Conservation (phyloP, 345 rosid species). For the Eucalyptus tenuipes region DNA sequence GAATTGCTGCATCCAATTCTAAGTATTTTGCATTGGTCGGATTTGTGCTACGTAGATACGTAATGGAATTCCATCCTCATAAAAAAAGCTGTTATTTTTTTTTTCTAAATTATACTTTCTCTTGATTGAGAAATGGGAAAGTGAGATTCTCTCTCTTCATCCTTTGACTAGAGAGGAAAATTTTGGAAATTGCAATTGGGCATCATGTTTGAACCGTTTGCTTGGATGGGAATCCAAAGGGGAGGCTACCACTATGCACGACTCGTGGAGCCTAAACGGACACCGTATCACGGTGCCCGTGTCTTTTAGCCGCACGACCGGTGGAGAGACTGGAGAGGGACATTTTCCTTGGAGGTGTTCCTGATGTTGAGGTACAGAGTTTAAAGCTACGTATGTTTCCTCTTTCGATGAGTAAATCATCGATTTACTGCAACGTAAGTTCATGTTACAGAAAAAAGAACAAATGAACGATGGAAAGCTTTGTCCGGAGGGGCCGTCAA, state of each 20-base stretch:
- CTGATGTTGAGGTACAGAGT: background rate
- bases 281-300: background rate
- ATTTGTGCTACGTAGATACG: background rate
- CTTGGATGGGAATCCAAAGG: background rate
- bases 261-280: background rate
- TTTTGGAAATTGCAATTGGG: background rate
- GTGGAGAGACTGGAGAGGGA: background rate
- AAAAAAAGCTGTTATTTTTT: background rate
- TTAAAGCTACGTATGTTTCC: background rate
- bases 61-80: background rate
- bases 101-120: background rate
- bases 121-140: background rate
- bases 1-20: rapidly evolving
- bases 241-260: background rate
- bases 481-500: background rate
- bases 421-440: background rate
- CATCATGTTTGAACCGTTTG: background rate
- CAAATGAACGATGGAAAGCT: background rate
- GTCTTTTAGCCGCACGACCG: background rate
- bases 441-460: background rate
- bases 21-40: rapidly evolving
- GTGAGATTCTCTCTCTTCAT: background rate
- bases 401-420: background rate
- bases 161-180: background rate
- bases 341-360: background rate